Conservation (phyloP, 768 basidiomycete genomes). For the Saitozyma sp. region DNA sequence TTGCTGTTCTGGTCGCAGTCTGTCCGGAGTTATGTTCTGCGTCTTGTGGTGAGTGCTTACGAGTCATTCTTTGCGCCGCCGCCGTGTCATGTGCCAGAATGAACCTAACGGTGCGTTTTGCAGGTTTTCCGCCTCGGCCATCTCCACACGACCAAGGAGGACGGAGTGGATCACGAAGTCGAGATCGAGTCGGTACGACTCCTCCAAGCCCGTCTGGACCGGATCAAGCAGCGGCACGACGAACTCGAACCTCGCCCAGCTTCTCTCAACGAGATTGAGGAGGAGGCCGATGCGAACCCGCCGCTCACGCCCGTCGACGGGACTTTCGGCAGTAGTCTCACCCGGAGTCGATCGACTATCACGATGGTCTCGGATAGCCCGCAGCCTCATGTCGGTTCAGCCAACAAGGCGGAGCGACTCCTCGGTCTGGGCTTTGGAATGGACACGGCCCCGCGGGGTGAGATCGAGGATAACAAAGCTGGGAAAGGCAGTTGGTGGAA, state of each 20-base stretch:
- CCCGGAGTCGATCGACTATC: slow-evolving; percentile 47
- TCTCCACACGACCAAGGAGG: slow-evolving; percentile 44
- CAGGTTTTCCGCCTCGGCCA: slow-evolving; percentile 55
- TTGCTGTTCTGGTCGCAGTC: slow-evolving; percentile 54
- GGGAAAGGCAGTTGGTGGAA: slow-evolving; percentile 47
- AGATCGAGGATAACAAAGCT: slow-evolving; percentile 10
- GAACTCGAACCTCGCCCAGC: slow-evolving; percentile 53
- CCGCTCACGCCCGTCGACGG: slow-evolving; percentile 22
- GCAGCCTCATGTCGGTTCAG: slow-evolving; percentile 3
- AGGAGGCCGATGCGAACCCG: not conserved
- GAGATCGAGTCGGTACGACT: slow-evolving; percentile 51
- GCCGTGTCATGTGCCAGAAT: not conserved
- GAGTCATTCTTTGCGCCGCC: not conserved
- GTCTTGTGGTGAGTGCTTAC: slow-evolving; percentile 52
- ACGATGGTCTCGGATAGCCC: slow-evolving; percentile 48
- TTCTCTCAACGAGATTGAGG: slow-evolving; percentile 3
- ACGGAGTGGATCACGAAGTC: slow-evolving; percentile 39
- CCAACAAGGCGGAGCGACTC: slow-evolving; percentile 44
- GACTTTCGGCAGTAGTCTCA: slow-evolving; percentile 11
- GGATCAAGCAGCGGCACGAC: slow-evolving; percentile 54
- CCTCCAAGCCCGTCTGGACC: slow-evolving; percentile 54
- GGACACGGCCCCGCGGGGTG: slow-evolving; percentile 13
- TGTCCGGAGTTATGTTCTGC: slow-evolving; percentile 51
- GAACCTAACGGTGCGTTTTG: not conserved
- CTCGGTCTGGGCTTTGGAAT: slow-evolving; percentile 41